A percentile compares a stretch with the other conserved stretches of the same genome.
phyloP scores from a whole-genome alignment of 129 eudicot genomes.

The Silybum marianum region DNA sequence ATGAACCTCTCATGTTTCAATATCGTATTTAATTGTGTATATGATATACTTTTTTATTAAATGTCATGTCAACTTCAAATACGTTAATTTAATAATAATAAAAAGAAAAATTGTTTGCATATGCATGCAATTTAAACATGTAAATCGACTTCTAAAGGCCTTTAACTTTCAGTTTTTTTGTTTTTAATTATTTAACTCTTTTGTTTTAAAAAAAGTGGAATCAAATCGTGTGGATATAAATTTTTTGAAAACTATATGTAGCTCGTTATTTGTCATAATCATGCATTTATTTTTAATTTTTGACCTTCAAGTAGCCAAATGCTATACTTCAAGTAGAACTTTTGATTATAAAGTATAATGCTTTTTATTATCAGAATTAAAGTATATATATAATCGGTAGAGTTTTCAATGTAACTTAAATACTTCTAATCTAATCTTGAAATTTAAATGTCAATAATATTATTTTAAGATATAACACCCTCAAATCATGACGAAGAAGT shows the following conservation, averaged over 20 bases:
- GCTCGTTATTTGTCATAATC: neutral
- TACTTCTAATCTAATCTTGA: too few species aligned
- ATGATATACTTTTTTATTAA: neutral
- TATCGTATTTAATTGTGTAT: too few species aligned
- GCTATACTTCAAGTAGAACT: neutral
- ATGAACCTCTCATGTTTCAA: too few species aligned
- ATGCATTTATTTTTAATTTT: neutral
- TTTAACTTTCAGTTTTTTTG: neutral
- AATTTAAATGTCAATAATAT: neutral
- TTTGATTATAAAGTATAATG: neutral
- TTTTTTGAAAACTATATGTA: neutral
- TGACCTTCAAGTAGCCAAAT: conserved; percentile 1
- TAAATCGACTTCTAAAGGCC: conserved; percentile 3
- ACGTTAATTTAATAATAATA: neutral
- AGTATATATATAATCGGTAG: neutral
- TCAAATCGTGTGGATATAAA: neutral
- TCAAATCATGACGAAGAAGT: too few species aligned
- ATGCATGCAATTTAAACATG: neutral
- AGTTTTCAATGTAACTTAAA: neutral
- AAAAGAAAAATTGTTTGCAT: neutral
- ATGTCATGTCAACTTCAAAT: too few species aligned
- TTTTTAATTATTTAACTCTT: neutral
- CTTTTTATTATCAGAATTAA: neutral
- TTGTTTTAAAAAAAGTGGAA: neutral
- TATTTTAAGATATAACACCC: too few species aligned